Conservation (phyloP, 176 grass and related monocot species). For the Pontederia paniculata region DNA sequence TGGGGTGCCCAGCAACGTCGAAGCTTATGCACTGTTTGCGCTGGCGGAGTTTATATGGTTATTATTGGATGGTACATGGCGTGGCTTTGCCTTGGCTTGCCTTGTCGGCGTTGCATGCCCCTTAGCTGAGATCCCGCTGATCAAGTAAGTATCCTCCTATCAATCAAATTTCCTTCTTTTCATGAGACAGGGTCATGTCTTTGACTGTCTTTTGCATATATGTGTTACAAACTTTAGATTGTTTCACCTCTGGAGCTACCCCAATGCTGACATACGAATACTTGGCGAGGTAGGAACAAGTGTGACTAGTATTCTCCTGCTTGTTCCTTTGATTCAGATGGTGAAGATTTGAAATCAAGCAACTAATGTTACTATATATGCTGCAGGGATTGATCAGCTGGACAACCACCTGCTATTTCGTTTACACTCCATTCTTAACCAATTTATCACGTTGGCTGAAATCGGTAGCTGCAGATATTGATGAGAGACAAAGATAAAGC, state of each 20-base stretch:
- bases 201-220: not conserved
- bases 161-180: not conserved
- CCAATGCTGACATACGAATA: conserved; percentile 58
- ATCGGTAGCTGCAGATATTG: conserved; percentile 13
- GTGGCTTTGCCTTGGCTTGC: conserved; percentile 73
- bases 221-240: conserved; percentile 24
- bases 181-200: not conserved
- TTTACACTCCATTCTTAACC: conserved; percentile 70
- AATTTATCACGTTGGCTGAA: conserved; percentile 65
- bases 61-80: conserved; percentile 68
- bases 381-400: conserved; percentile 81
- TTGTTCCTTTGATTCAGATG: not conserved
- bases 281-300: conserved; percentile 46
- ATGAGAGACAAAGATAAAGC: conserved; percentile 3
- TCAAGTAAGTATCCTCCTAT: conserved; percentile 40
- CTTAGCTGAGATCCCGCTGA: conserved; percentile 66
- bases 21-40: conserved; percentile 55
- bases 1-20: conserved; percentile 44
- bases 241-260: conserved; percentile 79
- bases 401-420: conserved; percentile 88
- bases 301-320: not conserved
- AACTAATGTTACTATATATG: not conserved
- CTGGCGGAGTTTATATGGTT: conserved; percentile 62
- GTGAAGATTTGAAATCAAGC: not conserved
- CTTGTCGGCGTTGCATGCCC: conserved; percentile 64